Conservation (phyloP, 805 yeast genomes). For the Zygosaccharomyces gambellarensis region DNA sequence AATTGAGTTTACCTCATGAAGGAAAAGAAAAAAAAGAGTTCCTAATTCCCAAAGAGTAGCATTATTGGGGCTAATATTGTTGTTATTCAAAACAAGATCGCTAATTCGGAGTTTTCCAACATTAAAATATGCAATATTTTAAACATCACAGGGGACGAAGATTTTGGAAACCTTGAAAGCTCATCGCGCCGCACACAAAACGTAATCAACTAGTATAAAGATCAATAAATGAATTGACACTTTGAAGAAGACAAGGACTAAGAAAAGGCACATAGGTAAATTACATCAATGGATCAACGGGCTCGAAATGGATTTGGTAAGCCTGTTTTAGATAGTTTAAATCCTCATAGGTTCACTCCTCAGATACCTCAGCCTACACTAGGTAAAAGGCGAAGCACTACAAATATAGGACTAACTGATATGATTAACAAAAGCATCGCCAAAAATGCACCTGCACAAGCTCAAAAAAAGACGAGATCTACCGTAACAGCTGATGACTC, state of each 20-base stretch:
- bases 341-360: slow-evolving; percentile 25
- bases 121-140: not conserved
- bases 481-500: slow-evolving; percentile 18
- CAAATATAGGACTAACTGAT: slow-evolving; percentile 21
- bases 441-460: slow-evolving; percentile 8
- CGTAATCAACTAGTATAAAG: slow-evolving; percentile 1
- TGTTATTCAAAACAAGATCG: not conserved
- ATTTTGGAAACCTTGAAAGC: not conserved
- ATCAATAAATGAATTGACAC: not conserved
- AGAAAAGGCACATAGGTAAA: not conserved
- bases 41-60: not conserved
- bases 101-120: not conserved
- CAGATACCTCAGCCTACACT: slow-evolving; percentile 22
- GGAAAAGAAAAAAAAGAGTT: not conserved
- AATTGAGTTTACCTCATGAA: too few relatives aligned
- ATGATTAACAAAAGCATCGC: slow-evolving; percentile 29
- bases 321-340: slow-evolving; percentile 18
- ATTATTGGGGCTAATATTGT: not conserved
- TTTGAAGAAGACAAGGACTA: not conserved
- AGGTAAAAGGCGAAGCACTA: slow-evolving; percentile 23
- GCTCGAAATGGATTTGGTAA: slow-evolving; percentile 1
- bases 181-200: slow-evolving; percentile 6
- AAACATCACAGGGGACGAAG: not conserved
- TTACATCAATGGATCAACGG: not conserved
- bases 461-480: slow-evolving; percentile 19